These are phyloP conservation scores for Rhizomucor miehei DNA, from an alignment of 371 early-diverging fungal species.

Conservation along the genomic window DNA sequence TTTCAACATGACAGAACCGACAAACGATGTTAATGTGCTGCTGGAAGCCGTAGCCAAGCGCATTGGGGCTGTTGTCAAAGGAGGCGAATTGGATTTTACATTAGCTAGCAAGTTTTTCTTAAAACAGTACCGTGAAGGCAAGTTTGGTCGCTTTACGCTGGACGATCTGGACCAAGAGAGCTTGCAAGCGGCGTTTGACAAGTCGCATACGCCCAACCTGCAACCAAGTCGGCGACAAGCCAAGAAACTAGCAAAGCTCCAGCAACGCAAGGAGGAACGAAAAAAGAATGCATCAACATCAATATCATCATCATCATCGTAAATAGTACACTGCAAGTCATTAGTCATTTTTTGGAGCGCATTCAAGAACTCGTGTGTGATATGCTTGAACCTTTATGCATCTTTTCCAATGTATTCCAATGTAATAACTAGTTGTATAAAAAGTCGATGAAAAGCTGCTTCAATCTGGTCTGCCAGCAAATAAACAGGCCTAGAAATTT, in stretches of 20 bases:
- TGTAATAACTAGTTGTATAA: too few relatives aligned
- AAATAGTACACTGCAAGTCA: too few relatives aligned
- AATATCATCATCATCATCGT: too few relatives aligned
- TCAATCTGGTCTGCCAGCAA: too few relatives aligned
- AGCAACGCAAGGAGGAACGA: slow-evolving; percentile 39
- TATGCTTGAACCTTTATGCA: too few relatives aligned
- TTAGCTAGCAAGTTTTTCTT: slow-evolving; percentile 70
- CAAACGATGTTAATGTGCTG: slow-evolving; percentile 65
- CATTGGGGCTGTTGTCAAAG: slow-evolving; percentile 76
- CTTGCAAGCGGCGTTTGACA: slow-evolving; percentile 52
- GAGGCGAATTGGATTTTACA: slow-evolving; percentile 65
- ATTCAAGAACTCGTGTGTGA: too few relatives aligned
- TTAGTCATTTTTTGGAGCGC: too few relatives aligned
- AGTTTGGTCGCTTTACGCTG: slow-evolving; percentile 67
- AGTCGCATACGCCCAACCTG: slow-evolving; percentile 23
- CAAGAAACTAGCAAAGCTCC: slow-evolving; percentile 54
- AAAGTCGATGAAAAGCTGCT: too few relatives aligned
- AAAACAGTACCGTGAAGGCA: slow-evolving; percentile 72
- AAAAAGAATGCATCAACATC: background rate
- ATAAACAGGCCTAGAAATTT: too few relatives aligned
- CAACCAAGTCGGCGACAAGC: slow-evolving; percentile 45
- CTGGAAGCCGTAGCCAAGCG: slow-evolving; percentile 61
- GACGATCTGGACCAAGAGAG: slow-evolving; percentile 62
- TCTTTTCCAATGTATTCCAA: too few relatives aligned
- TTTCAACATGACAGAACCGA: slow-evolving; percentile 46